Conservation (phyloP, 2,329 filamentous ascomycete genomes). For the Aspergillus sp. region DNA sequence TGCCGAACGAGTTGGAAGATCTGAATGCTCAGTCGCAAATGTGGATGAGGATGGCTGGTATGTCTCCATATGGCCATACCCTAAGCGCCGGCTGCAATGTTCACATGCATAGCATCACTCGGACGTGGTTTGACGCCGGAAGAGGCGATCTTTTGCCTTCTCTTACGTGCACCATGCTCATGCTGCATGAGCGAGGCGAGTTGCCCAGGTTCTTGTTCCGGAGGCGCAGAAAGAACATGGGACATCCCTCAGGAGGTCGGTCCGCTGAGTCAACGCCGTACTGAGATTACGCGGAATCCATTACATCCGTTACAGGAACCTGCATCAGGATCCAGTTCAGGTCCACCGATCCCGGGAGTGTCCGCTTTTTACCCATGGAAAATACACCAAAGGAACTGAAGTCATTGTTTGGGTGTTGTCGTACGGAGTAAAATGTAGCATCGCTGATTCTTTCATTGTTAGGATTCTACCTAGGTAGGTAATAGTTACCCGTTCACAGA, state of each 20-base stretch:
- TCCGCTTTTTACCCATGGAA: constrained; percentile 12
- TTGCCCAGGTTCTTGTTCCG: background rate
- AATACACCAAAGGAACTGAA: background rate
- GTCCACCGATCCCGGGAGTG: constrained; percentile 14
- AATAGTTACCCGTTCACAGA: too few relatives aligned
- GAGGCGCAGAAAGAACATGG: background rate
- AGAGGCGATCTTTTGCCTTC: too few relatives aligned
- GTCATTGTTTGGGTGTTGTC: background rate
- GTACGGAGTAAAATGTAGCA: background rate
- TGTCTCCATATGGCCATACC: background rate
- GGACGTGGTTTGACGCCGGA: too few relatives aligned
- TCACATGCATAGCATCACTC: background rate
- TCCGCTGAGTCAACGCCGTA: too few relatives aligned
- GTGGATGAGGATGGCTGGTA: background rate
- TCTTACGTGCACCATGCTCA: background rate
- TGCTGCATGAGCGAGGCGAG: background rate
- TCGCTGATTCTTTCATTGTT: too few relatives aligned
- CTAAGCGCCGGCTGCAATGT: background rate
- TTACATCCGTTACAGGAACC: background rate
- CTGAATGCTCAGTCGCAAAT: background rate
- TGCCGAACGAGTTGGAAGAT: too few relatives aligned
- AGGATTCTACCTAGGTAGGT: too few relatives aligned
- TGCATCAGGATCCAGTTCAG: constrained; percentile 1
- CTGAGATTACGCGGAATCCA: background rate
- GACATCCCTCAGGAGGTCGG: too few relatives aligned